Evolutionary conservation across 2,329 filamentous ascomycete species (phyloP), one percentile per base, ranked within the genome.

Genomic region (Aaosphaeria pasadenensis): DNA sequence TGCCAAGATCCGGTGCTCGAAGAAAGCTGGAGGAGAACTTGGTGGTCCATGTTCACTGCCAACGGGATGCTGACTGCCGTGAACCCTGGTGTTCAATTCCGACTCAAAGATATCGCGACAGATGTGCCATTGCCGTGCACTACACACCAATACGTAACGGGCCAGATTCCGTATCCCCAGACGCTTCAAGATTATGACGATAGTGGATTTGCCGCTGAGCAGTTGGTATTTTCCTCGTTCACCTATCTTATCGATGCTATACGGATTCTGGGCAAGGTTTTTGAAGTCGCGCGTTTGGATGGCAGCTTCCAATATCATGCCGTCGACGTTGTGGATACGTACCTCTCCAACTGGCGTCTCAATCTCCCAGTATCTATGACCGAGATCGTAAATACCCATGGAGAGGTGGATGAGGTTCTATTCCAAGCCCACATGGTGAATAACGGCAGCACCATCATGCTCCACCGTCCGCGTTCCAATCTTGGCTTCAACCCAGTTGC

Each of bases 361-460:
- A 87, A 94, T 59, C 75, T 96, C 1, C 91, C 91, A 0, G 75
- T 79, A 11, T 77, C 77, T 11, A 95, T 95, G 71, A 78, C 78
- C 47, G 82, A 89, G 51, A 74, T 95, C 45, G 81, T 83, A 50
- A 80, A 81, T 52, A 82, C 86, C 57, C 86, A 89, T 31, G 79
- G 83, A 17, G 35, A 50, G 45, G 77, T 91, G 7, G 91, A 96
- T 65, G 89, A 95, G 71, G 87, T 95, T 80, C 85, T 96, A 70
- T 95, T 96, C 72, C 89, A 95, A 67, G 91, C 89, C 1, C 86
- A 89, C 53, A 92, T 95, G 83, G 88, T 95, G 59, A 77, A 63
- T 31, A 54, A 50, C 5, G 70, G 70, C 1, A 65, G 60, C 55
- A 68, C 66, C 11, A 71, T 72, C 45, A 68, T 71, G 59, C 58